Percentiles rank a stretch among this genome's conserved stretches.
These are phyloP conservation scores for Chloroidium sp. DNA, from an alignment of 163 green algal species.

Conservation along the genomic window DNA sequence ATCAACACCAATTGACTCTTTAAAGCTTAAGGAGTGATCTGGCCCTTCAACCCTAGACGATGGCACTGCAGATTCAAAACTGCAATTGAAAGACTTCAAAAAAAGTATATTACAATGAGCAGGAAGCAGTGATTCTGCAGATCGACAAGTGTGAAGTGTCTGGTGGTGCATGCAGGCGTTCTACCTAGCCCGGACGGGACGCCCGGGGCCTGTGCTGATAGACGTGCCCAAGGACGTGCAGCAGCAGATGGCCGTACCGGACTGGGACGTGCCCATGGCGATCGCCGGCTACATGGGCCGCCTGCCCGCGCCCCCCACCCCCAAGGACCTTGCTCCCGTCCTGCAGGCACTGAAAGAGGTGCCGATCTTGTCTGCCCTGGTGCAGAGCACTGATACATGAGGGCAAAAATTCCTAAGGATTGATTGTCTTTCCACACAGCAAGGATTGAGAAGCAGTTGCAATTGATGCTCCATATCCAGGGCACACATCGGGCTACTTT, in stretches of 20 bases:
- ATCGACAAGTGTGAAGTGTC: neutral
- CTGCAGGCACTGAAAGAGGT: too few relatives aligned
- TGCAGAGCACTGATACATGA: too few relatives aligned
- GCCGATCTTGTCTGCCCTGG: too few relatives aligned
- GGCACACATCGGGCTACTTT: too few relatives aligned
- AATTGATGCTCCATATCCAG: too few relatives aligned
- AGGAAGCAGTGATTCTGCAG: neutral
- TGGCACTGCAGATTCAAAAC: neutral
- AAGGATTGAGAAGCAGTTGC: too few relatives aligned
- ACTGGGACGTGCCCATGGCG: slow-evolving; percentile 77
- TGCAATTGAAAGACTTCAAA: neutral
- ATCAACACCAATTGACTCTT: too few relatives aligned
- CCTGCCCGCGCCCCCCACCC: slow-evolving; percentile 55
- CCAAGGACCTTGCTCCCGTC: too few relatives aligned
- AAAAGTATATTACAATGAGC: slow-evolving; percentile 30
- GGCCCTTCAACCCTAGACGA: too few relatives aligned
- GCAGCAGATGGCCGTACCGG: slow-evolving; percentile 87
- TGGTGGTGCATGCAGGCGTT: slow-evolving; percentile 65
- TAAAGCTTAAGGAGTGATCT: too few relatives aligned
- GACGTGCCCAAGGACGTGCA: slow-evolving; percentile 98
- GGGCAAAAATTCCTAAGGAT: too few relatives aligned
- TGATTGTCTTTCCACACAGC: too few relatives aligned
- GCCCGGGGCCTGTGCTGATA: slow-evolving; percentile 89
- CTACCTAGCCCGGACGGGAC: slow-evolving; percentile 79
- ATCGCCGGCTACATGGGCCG: slow-evolving; percentile 81